phyloP scores from a whole-genome alignment of 805 yeast species.

The Kazachstania psychrophila region DNA sequence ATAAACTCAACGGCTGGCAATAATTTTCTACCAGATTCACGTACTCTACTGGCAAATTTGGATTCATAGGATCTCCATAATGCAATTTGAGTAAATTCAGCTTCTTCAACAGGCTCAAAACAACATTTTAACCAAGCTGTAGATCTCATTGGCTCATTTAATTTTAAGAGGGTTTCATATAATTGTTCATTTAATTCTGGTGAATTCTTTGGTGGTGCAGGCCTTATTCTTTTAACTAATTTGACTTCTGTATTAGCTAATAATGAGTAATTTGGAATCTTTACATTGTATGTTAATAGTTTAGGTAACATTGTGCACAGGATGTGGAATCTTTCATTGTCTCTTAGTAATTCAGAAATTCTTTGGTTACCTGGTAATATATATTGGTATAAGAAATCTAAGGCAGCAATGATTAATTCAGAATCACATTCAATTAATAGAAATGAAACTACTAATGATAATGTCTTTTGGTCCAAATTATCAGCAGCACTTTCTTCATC shows the following conservation, averaged over 20 bases:
- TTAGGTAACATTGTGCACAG: constrained; percentile 55
- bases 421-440: constrained; percentile 49
- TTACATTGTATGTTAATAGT: constrained; percentile 43
- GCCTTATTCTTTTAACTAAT: constrained; percentile 50
- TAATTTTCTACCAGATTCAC: constrained; percentile 46
- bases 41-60: constrained; percentile 58
- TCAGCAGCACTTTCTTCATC: constrained; percentile 43
- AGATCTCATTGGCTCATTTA: constrained; percentile 84
- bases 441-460: constrained; percentile 49
- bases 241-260: constrained; percentile 22
- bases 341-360: constrained; percentile 41
- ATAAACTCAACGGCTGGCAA: constrained; percentile 95
- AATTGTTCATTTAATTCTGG: constrained; percentile 51
- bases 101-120: constrained; percentile 65
- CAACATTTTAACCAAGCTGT: constrained; percentile 91
- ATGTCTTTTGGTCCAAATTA: constrained; percentile 36
- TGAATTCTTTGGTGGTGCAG: constrained; percentile 54
- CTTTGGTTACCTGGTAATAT: constrained; percentile 54
- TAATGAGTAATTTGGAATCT: constrained; percentile 28
- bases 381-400: constrained; percentile 79
- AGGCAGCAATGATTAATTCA: constrained; percentile 60
- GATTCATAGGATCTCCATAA: constrained; percentile 92
- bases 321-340: constrained; percentile 41
- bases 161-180: constrained; percentile 47
- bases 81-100: constrained; percentile 90